phyloP scores from a whole-genome alignment of 106 monocot genomes.

The Posidonia australis region DNA sequence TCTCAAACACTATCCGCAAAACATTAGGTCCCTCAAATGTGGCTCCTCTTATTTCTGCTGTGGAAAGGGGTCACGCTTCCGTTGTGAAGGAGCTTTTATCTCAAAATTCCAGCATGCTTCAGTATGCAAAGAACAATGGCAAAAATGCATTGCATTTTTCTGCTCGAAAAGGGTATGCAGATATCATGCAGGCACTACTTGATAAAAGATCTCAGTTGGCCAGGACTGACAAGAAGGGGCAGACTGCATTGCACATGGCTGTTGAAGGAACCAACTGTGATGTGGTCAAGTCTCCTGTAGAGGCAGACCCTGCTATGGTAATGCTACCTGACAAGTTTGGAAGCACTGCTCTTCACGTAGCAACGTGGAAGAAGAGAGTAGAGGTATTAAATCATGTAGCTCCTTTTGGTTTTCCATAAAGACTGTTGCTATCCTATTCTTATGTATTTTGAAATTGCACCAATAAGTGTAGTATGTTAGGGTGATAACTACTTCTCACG shows the following conservation, averaged over 20 bases:
- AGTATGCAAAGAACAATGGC: constrained; percentile 58
- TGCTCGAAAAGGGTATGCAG: constrained; percentile 64
- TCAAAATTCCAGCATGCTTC: constrained; percentile 48
- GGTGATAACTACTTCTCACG: too few species aligned
- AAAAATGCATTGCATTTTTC: constrained; percentile 71
- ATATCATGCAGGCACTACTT: constrained; percentile 47
- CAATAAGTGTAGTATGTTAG: too few species aligned
- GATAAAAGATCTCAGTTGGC: constrained; percentile 43
- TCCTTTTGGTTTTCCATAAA: too few species aligned
- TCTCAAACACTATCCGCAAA: constrained; percentile 37
- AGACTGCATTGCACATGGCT: constrained; percentile 76
- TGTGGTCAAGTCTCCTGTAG: constrained; percentile 28
- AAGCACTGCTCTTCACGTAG: too few species aligned
- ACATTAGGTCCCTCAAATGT: constrained; percentile 54
- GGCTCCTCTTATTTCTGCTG: constrained; percentile 64
- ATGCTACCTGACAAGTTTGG: too few species aligned
- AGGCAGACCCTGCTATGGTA: too few species aligned
- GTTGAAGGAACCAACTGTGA: constrained; percentile 60
- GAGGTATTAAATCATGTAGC: not conserved
- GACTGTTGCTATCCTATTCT: too few species aligned
- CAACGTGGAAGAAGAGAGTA: not conserved
- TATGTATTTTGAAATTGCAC: too few species aligned
- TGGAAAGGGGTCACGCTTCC: constrained; percentile 50
- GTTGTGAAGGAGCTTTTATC: constrained; percentile 58
- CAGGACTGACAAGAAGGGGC: constrained; percentile 65